Percentiles rank a stretch among this genome's conserved stretches.
Conservation (phyloP, 371 early-diverging fungal species). For the Mucor mucedo region DNA sequence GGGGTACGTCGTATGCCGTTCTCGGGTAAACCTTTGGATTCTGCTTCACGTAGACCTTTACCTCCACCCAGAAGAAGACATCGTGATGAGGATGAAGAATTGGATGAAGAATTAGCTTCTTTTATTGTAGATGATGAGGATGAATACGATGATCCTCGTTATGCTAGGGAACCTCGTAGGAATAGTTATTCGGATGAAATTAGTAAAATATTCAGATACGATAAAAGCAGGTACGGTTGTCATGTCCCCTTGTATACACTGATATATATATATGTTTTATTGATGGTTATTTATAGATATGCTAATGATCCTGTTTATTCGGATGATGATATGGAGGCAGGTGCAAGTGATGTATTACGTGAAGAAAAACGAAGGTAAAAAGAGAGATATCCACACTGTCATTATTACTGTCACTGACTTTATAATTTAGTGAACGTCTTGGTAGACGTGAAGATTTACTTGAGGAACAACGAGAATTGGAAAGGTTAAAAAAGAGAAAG, state of each 20-base stretch:
- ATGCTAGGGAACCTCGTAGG: slow-evolving; percentile 17
- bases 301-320: slow-evolving; percentile 54
- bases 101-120: slow-evolving; percentile 44
- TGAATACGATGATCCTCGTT: slow-evolving; percentile 30
- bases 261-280: not conserved
- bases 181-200: slow-evolving; percentile 49
- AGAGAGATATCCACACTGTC: not conserved
- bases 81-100: slow-evolving; percentile 35
- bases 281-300: slow-evolving; percentile 46
- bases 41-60: slow-evolving; percentile 8
- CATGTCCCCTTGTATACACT: too few relatives aligned
- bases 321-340: slow-evolving; percentile 69
- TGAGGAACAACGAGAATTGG: slow-evolving; percentile 70
- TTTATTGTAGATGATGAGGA: slow-evolving; percentile 61
- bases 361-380: slow-evolving; percentile 65
- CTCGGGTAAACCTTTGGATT: slow-evolving; percentile 28
- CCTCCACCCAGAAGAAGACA: slow-evolving; percentile 15
- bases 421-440: slow-evolving; percentile 56
- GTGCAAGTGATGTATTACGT: slow-evolving; percentile 58
- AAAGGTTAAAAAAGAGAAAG: slow-evolving; percentile 67
- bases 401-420: too few relatives aligned
- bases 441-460: slow-evolving; percentile 55
- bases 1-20: slow-evolving; percentile 47
- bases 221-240: slow-evolving; percentile 29
- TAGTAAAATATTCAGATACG: slow-evolving; percentile 54